Conservation (phyloP, 75 land plant species). For the Cupressus sempervirens region DNA sequence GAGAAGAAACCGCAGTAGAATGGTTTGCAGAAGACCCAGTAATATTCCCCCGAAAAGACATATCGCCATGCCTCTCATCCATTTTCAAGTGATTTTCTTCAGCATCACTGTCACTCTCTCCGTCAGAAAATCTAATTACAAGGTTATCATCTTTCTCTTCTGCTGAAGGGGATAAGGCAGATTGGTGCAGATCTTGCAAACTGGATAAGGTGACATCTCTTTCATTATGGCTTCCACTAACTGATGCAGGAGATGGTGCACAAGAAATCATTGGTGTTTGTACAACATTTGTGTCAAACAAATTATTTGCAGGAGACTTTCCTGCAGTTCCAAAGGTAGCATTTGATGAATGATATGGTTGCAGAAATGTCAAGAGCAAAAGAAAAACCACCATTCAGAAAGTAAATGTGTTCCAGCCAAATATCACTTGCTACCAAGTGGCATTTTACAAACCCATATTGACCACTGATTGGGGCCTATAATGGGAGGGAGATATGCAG, state of each 20-base stretch:
- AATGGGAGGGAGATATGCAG: background rate
- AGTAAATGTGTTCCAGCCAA: background rate
- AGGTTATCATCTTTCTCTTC: constrained; percentile 33
- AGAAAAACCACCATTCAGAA: background rate
- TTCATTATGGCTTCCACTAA: background rate
- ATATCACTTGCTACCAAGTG: background rate
- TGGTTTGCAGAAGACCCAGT: background rate
- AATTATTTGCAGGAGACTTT: background rate
- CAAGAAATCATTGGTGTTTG: background rate
- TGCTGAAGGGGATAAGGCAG: constrained; percentile 11
- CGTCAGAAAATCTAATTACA: constrained; percentile 73
- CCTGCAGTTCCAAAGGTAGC: background rate
- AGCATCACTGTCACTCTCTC: constrained; percentile 68
- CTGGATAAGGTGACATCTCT: background rate
- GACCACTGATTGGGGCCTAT: background rate
- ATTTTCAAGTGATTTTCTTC: constrained; percentile 19
- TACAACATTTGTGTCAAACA: background rate
- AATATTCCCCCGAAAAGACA: background rate
- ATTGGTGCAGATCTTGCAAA: background rate
- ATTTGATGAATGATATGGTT: background rate
- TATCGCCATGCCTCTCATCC: background rate
- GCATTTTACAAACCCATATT: background rate
- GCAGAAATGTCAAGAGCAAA: background rate
- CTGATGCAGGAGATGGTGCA: constrained; percentile 3
- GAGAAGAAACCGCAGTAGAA: background rate